phyloP scores from a whole-genome alignment of 495 filamentous ascomycete genomes.

The Lepidopterella palustris region DNA sequence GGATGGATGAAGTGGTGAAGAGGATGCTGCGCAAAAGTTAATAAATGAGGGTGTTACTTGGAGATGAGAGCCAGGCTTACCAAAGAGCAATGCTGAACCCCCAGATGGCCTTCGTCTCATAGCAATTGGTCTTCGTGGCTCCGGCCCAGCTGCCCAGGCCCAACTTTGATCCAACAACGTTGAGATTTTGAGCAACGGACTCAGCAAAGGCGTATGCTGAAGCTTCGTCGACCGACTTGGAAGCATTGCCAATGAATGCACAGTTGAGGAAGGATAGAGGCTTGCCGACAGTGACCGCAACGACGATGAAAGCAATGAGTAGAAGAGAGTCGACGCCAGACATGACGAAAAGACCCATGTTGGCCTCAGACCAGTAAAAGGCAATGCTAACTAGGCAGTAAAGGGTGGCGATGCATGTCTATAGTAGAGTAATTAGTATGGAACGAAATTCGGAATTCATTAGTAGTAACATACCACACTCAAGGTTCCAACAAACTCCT shows the following conservation, averaged over 20 bases:
- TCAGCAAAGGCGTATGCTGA: constrained; percentile 38
- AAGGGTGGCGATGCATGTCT: constrained; percentile 71
- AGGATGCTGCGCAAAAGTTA: constrained; percentile 29
- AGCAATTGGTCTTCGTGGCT: constrained; percentile 64
- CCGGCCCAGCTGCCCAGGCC: constrained; percentile 57
- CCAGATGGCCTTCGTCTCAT: constrained; percentile 85
- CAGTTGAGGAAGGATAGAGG: constrained; percentile 77
- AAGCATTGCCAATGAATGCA: constrained; percentile 35
- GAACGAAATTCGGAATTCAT: background rate
- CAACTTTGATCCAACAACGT: constrained; percentile 37
- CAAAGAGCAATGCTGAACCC: constrained; percentile 77
- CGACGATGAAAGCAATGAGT: constrained; percentile 64
- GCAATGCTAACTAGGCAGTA: constrained; percentile 70
- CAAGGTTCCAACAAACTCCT: constrained; percentile 70
- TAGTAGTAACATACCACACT: constrained; percentile 58
- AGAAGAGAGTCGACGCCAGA: constrained; percentile 58
- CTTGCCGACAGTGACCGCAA: constrained; percentile 67
- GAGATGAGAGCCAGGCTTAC: constrained; percentile 38
- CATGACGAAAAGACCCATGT: constrained; percentile 65
- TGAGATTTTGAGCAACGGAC: constrained; percentile 38
- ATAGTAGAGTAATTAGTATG: constrained; percentile 10
- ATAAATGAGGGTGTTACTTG: background rate
- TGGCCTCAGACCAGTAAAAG: constrained; percentile 63
- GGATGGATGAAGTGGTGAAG: constrained; percentile 32
- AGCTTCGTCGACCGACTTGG: constrained; percentile 25